Base-by-base conservation (phyloP, 2,329 filamentous ascomycete genomes). In the Cordyceps tenuipes region DNA sequence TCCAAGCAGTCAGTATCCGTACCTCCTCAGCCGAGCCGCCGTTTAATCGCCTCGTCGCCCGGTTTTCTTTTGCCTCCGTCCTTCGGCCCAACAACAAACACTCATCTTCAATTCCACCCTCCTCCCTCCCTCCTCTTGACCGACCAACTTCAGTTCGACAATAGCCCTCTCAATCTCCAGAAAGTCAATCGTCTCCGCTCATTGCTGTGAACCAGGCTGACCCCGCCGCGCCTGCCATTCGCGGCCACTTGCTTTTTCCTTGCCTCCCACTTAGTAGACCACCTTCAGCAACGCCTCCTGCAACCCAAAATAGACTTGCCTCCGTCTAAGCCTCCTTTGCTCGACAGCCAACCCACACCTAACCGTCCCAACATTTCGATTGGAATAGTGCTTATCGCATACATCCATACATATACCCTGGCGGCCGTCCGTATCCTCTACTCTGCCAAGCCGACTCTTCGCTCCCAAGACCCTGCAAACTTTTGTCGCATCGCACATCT, bases 321-420 rank as follows among this genome's bases (percentile, higher is more conserved):
- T 10, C 3, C 41, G 44, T 57, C 54, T 49, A 56, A 56, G 53
- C 53, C 53, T 56, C 53, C 43, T 56, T 39, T 12, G 15, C 53
- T 48, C 44, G 43, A 47, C 51, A 44, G 39, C 36, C 43, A 10
- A 10, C n/a, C 50, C 52, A 26, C 52, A 26, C 43, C n/a, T n/a
- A 47, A 17, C 53, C 8, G 13, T 10, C 29, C 17, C 53, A 34
- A n/a, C 41, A 47, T 47, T 34, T 34, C 31, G 29, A 39, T 36
- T n/a, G 29, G 19, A 48, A 48, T 48, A 48, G 29, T 44, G 43
- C 53, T 48, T 56, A 48, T 56, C 34, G 19, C 29, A 13, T 29
- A 17, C 19, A 39, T 41, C 26, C 50, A 34, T 44, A 23, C 23
- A 23, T 23, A 23, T n/a, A 17, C 19, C 43, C 19, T 53, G 15